These are phyloP conservation scores for Actinomortierella ambigua DNA, from an alignment of 371 early-diverging fungal genomes.

Conservation along the genomic window DNA sequence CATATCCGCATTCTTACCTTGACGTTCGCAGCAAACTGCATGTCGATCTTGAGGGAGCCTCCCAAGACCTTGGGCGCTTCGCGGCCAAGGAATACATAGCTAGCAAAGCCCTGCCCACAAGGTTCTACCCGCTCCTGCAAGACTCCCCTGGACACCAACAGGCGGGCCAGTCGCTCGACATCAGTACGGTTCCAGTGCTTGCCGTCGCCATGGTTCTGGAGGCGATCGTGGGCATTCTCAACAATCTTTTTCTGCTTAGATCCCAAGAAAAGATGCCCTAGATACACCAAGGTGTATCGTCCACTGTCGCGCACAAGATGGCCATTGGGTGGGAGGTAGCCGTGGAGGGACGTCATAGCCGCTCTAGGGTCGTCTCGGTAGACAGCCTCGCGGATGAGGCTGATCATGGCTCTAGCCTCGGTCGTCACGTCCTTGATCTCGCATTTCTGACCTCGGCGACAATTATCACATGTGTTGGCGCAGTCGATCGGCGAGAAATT, in stretches of 20 bases:
- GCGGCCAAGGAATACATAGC: constrained; percentile 47
- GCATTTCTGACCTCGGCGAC: constrained; percentile 49
- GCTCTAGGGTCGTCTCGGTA: constrained; percentile 24
- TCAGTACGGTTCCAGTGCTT: constrained; percentile 57
- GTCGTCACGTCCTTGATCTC: constrained; percentile 59
- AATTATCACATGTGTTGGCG: constrained; percentile 95
- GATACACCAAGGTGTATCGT: constrained; percentile 74
- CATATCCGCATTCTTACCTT: background rate
- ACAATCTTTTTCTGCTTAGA: constrained; percentile 60
- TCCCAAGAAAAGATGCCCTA: constrained; percentile 86
- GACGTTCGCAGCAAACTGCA: constrained; percentile 38
- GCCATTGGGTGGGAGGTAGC: constrained; percentile 8
- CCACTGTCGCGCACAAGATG: constrained; percentile 6
- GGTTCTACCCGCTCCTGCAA: constrained; percentile 63
- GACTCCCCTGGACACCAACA: constrained; percentile 62
- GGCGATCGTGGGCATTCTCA: constrained; percentile 52
- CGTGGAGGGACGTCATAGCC: constrained; percentile 23
- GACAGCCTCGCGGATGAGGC: constrained; percentile 51
- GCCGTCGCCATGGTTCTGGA: constrained; percentile 70
- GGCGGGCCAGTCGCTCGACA: constrained; percentile 70
- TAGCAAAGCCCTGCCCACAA: constrained; percentile 52
- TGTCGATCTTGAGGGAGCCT: constrained; percentile 46
- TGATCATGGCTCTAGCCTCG: constrained; percentile 60
- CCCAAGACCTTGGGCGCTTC: constrained; percentile 48
- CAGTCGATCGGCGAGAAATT: constrained; percentile 74